Conservation (phyloP, 306 rosid genomes). For the Cucurbita maxima region DNA sequence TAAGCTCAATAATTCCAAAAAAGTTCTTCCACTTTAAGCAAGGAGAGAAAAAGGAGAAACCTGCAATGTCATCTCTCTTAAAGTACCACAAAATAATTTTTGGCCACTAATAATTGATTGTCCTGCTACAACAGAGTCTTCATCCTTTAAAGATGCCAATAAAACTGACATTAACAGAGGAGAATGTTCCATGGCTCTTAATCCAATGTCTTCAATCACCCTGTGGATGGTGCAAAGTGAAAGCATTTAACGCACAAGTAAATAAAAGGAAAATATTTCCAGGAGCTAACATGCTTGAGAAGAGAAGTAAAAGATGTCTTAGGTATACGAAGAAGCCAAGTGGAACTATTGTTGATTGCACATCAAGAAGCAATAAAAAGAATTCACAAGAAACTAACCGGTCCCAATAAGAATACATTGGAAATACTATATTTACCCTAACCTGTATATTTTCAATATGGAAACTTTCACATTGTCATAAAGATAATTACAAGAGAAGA, state of each 20-base stretch:
- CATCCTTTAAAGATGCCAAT: slow-evolving; percentile 48
- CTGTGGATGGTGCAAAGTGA: slow-evolving; percentile 19
- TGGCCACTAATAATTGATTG: slow-evolving; percentile 65
- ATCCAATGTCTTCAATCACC: slow-evolving; percentile 70
- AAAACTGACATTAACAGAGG: slow-evolving; percentile 45
- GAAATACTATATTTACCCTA: not conserved
- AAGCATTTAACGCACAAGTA: not conserved
- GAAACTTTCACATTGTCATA: not conserved
- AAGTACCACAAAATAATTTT: slow-evolving; percentile 36
- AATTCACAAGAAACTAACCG: not conserved
- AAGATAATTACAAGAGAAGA: not conserved
- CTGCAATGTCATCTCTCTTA: slow-evolving; percentile 76
- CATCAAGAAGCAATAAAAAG: not conserved
- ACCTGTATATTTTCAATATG: not conserved
- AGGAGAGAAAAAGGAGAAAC: slow-evolving; percentile 23
- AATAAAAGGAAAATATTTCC: not conserved
- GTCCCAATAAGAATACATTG: not conserved
- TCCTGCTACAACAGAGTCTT: slow-evolving; percentile 31
- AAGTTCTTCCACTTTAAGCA: not conserved
- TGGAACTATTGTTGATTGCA: not conserved
- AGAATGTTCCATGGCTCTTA: slow-evolving; percentile 58
- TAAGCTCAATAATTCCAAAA: not conserved
- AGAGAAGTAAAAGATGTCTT: not conserved
- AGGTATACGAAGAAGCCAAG: not conserved
- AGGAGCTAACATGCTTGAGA: not conserved